Percentiles rank a stretch among this genome's conserved stretches.
These are phyloP conservation scores for Paraphaeosphaeria minitans DNA, from an alignment of 2,329 filamentous ascomycete species.

Conservation along the genomic window DNA sequence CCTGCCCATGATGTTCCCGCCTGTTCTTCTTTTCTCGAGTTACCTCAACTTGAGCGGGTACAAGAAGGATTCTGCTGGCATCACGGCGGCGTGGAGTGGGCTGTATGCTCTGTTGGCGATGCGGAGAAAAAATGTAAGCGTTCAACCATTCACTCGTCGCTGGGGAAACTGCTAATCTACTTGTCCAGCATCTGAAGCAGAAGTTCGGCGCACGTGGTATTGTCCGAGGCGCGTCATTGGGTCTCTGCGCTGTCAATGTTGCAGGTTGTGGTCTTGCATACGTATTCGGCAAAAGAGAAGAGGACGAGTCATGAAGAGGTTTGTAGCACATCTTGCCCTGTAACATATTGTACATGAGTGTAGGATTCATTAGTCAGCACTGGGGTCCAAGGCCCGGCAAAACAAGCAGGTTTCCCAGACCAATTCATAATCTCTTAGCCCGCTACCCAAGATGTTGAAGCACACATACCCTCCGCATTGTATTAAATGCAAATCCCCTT, in stretches of 20 bases:
- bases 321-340: slow-evolving; percentile 1
- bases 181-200: slow-evolving; percentile 47
- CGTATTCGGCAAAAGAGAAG: slow-evolving; percentile 54
- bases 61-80: slow-evolving; percentile 66
- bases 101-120: slow-evolving; percentile 67
- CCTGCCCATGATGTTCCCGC: slow-evolving; percentile 70
- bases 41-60: slow-evolving; percentile 69
- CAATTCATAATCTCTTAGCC: not conserved
- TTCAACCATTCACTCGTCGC: not conserved
- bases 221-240: slow-evolving; percentile 59
- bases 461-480: not conserved
- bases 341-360: slow-evolving; percentile 12
- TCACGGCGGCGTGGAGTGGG: slow-evolving; percentile 68
- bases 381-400: not conserved
- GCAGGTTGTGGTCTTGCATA: slow-evolving; percentile 59
- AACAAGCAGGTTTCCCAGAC: not conserved
- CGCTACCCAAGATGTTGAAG: not conserved
- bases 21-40: slow-evolving; percentile 67
- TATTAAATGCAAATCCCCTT: not conserved
- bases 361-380: not conserved
- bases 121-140: slow-evolving; percentile 57
- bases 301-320: slow-evolving; percentile 27
- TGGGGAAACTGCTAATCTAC: not conserved
- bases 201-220: slow-evolving; percentile 58
- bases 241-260: slow-evolving; percentile 57